Evolutionary conservation across 1,139 yeast genomes (phyloP).

Genomic region (Hyphopichia burtonii): DNA sequence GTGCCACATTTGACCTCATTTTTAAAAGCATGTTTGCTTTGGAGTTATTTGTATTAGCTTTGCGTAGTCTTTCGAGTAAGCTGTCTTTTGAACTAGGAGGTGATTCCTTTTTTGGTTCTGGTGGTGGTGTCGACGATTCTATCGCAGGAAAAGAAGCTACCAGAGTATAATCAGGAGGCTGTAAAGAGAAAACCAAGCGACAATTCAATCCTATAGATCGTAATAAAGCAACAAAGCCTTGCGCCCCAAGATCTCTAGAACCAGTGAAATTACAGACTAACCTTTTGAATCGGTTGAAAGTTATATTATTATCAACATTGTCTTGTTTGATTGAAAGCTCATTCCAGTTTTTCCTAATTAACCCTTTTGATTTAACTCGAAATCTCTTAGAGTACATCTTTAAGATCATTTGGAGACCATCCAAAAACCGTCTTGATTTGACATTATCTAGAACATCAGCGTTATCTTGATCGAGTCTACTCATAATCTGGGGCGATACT

Average conservation of each 20-base stretch:
- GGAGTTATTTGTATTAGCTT: constrained; percentile 2
- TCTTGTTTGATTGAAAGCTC: constrained; percentile 34
- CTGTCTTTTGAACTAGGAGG: background rate
- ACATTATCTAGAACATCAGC: constrained; percentile 35
- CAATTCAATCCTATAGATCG: constrained; percentile 72
- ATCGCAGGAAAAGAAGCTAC: constrained; percentile 20
- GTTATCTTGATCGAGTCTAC: constrained; percentile 46
- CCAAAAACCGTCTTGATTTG: constrained; percentile 70
- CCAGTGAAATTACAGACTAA: constrained; percentile 55
- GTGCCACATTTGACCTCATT: constrained; percentile 2
- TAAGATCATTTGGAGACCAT: constrained; percentile 68
- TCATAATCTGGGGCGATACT: constrained; percentile 46
- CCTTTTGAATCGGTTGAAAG: constrained; percentile 37
- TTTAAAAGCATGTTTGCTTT: constrained; percentile 9
- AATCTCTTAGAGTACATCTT: constrained; percentile 61
- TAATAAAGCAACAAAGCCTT: constrained; percentile 78
- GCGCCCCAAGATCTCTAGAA: constrained; percentile 77
- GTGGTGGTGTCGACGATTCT: constrained; percentile 3
- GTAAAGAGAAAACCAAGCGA: constrained; percentile 76
- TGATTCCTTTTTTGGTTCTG: constrained; percentile 1
- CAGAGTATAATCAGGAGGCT: constrained; percentile 80
- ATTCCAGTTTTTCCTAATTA: constrained; percentile 60
- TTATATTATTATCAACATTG: constrained; percentile 23
- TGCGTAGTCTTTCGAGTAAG: constrained; percentile 3
- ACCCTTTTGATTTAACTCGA: constrained; percentile 45